phyloP scores from a whole-genome alignment of 2,329 filamentous ascomycete genomes.

The Kalaharituber pfeilii region DNA sequence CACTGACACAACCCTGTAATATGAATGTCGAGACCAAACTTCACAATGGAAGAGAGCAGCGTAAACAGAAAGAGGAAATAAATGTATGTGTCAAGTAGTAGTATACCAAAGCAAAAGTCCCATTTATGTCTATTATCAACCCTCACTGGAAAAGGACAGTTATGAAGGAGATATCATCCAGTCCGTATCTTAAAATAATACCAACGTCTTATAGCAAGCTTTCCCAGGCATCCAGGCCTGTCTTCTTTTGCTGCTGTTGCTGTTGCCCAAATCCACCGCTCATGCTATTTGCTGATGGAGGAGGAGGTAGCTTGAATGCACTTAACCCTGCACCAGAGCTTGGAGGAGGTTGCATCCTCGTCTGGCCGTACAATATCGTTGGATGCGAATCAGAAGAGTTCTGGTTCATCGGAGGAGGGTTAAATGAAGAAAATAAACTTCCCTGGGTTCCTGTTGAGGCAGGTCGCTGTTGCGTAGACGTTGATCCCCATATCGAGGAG shows the following conservation, averaged over 20 bases:
- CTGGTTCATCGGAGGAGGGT: background rate
- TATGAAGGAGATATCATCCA: too few relatives aligned
- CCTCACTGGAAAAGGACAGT: too few relatives aligned
- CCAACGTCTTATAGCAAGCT: conserved; percentile 34
- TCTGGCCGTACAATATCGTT: conserved; percentile 18
- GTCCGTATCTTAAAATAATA: too few relatives aligned
- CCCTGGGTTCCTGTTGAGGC: background rate
- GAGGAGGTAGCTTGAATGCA: conserved; percentile 27
- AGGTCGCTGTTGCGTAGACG: conserved; percentile 2
- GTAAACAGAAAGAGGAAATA: too few relatives aligned
- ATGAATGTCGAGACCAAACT: too few relatives aligned
- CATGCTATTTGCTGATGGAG: conserved; percentile 20
- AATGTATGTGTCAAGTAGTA: too few relatives aligned
- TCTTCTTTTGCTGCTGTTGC: conserved; percentile 27
- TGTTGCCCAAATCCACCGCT: conserved; percentile 31
- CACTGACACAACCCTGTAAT: too few relatives aligned
- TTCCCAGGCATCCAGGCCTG: conserved; percentile 39
- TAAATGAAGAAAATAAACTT: background rate
- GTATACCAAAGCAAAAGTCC: too few relatives aligned
- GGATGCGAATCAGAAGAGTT: conserved; percentile 10
- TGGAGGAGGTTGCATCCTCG: conserved; percentile 16
- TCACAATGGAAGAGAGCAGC: too few relatives aligned
- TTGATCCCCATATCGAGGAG: background rate
- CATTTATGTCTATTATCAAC: too few relatives aligned
- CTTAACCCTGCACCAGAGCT: conserved; percentile 16